Conservation (phyloP, 768 basidiomycete species). For the Tephrocybe rancida region DNA sequence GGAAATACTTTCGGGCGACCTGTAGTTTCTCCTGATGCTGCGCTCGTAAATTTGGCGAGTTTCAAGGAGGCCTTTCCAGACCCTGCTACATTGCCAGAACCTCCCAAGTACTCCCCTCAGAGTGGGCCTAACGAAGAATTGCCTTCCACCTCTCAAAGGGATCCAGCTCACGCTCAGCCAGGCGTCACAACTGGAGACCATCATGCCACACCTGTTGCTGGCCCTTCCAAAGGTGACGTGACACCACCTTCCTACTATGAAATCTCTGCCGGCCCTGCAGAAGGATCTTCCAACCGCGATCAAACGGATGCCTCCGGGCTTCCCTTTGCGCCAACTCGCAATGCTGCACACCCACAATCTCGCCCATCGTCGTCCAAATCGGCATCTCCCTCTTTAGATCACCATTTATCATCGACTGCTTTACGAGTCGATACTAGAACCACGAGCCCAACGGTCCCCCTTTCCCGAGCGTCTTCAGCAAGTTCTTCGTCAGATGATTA, state of each 20-base stretch:
- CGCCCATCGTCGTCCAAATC: neutral
- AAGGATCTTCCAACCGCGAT: neutral
- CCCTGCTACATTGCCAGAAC: neutral
- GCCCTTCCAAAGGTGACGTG: neutral
- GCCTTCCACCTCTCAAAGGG: neutral
- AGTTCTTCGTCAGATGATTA: conserved; percentile 2
- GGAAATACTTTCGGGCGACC: neutral
- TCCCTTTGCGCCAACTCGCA: neutral
- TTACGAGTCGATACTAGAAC: neutral
- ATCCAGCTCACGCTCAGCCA: neutral
- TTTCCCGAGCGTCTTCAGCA: conserved; percentile 7
- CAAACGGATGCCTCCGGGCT: neutral
- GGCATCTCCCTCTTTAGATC: neutral
- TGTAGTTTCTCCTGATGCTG: neutral
- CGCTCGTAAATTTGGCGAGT: neutral
- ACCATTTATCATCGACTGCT: neutral
- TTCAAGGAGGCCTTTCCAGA: neutral
- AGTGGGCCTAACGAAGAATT: neutral
- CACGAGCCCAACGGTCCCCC: neutral
- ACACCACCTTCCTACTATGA: conserved; percentile 10
- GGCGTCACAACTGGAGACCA: neutral
- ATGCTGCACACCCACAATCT: neutral
- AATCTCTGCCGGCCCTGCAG: neutral
- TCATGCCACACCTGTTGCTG: neutral
- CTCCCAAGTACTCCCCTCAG: conserved; percentile 2